Percentiles rank a stretch among this genome's conserved stretches.
These are phyloP conservation scores for Ceratocystis harringtonii DNA, from an alignment of 2,329 filamentous ascomycete species.

Conservation along the genomic window DNA sequence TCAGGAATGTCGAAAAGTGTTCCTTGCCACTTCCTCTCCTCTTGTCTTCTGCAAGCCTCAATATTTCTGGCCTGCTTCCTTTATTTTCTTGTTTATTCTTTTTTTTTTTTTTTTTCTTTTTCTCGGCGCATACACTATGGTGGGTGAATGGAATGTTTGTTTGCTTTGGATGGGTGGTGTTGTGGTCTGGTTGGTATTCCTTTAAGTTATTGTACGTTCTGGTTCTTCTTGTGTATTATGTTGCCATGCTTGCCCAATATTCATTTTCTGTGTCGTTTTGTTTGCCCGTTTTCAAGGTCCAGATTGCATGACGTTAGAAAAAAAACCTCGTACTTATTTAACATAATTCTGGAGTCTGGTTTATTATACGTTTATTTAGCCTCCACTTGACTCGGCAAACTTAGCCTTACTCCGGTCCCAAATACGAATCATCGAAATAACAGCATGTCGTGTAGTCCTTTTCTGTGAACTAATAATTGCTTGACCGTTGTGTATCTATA, in stretches of 20 bases:
- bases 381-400: too few relatives aligned
- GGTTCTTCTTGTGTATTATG: background rate
- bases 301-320: background rate
- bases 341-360: too few relatives aligned
- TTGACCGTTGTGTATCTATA: conserved; percentile 25
- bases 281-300: background rate
- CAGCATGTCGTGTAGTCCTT: background rate
- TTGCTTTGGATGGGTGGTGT: background rate
- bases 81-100: background rate
- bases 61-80: background rate
- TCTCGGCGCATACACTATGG: conserved; percentile 17
- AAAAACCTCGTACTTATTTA: background rate
- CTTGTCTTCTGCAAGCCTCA: background rate
- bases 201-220: background rate
- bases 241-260: background rate
- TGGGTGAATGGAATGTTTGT: background rate
- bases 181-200: background rate
- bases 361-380: too few relatives aligned
- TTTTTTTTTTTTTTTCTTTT: conserved; percentile 7
- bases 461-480: background rate
- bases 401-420: too few relatives aligned
- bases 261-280: background rate
- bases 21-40: background rate
- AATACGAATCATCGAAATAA: too few relatives aligned
- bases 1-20: background rate